Evolutionary conservation across 192 early-diverging fungal species (phyloP).

Genomic region (Glomus cerebriforme): DNA sequence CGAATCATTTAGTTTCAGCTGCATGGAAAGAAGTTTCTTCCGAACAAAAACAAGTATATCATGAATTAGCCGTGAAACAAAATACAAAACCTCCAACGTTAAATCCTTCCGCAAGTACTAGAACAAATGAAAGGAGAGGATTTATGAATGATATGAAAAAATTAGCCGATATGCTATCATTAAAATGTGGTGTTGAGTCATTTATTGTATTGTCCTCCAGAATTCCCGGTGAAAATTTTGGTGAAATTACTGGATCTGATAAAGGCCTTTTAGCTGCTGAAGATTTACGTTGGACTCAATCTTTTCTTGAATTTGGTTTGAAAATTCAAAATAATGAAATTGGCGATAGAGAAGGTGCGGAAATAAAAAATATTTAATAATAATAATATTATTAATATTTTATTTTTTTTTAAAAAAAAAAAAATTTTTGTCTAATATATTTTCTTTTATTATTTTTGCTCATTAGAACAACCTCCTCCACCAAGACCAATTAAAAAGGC

Average conservation of each 20-base stretch:
- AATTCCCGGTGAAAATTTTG: neutral
- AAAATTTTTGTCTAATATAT: too few species aligned
- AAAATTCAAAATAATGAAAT: neutral
- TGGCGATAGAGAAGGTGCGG: neutral
- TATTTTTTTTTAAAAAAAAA: too few species aligned
- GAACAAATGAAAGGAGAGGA: neutral
- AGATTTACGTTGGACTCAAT: neutral
- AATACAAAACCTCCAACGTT: neutral
- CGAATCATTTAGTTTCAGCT: neutral
- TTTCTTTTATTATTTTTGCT: too few species aligned
- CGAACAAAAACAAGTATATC: neutral
- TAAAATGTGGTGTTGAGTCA: neutral
- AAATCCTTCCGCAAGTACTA: neutral
- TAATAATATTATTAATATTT: too few species aligned
- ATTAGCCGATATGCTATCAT: neutral
- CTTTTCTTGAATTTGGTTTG: neutral
- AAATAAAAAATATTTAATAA: too few species aligned
- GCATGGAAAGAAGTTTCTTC: neutral
- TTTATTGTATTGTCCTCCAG: neutral
- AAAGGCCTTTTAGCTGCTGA: neutral
- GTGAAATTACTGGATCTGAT: neutral
- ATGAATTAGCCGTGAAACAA: neutral
- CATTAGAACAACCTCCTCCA: neutral
- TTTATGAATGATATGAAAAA: neutral
- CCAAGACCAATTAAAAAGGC: neutral